Evolutionary conservation across 208 protist species (phyloP).

Genomic region (Angomonas desouzai): DNA sequence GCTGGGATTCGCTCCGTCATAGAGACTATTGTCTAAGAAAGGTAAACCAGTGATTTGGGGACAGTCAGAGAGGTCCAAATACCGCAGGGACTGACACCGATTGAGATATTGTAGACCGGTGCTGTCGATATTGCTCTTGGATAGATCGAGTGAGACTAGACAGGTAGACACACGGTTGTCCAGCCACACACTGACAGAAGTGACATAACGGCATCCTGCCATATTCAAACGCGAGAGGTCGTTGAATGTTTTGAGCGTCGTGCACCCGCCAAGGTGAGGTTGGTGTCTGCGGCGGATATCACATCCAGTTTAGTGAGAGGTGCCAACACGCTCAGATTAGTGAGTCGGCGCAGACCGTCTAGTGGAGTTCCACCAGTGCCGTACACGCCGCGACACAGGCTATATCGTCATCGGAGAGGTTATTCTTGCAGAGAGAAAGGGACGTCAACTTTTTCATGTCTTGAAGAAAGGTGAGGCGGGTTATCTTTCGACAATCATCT

Average conservation of each 20-base stretch:
- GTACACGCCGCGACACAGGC: slow-evolving; percentile 30
- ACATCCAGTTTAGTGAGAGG: slow-evolving; percentile 37
- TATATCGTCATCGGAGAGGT: slow-evolving; percentile 38
- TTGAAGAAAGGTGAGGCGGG: slow-evolving; percentile 45
- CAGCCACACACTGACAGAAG: slow-evolving; percentile 23
- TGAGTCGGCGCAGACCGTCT: slow-evolving; percentile 47
- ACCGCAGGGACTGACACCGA: slow-evolving; percentile 14
- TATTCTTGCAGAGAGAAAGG: background rate
- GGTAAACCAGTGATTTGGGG: slow-evolving; percentile 17
- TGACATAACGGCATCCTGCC: slow-evolving; percentile 24
- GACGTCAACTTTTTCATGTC: background rate
- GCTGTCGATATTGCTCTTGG: slow-evolving; percentile 9
- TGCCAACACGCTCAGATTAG: slow-evolving; percentile 30
- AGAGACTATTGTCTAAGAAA: slow-evolving; percentile 18
- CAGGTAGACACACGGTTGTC: background rate
- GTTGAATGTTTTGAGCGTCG: slow-evolving; percentile 4
- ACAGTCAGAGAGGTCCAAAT: slow-evolving; percentile 32
- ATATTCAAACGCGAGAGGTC: slow-evolving; percentile 23
- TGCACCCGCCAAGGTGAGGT: slow-evolving; percentile 27
- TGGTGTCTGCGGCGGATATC: slow-evolving; percentile 52
- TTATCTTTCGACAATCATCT: slow-evolving; percentile 68
- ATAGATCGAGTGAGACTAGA: slow-evolving; percentile 18
- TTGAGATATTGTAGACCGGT: background rate
- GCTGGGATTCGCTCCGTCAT: too few species aligned
- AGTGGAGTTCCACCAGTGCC: slow-evolving; percentile 56